Conservation (phyloP, 768 basidiomycete species). For the Candolleomyces eurysporus region DNA sequence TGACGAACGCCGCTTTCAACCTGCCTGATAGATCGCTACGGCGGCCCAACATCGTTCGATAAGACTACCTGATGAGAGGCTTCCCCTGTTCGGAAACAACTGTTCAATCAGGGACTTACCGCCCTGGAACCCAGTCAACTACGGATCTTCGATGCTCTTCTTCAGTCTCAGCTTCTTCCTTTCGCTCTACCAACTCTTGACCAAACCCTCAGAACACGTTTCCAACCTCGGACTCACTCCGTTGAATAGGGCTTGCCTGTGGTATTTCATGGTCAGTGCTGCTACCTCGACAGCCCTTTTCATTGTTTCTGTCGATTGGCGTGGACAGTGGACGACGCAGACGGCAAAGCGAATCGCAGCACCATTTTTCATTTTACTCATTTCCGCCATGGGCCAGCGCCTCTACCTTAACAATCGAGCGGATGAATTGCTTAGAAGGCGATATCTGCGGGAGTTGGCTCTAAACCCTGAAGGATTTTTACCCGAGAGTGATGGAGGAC, state of each 20-base stretch:
- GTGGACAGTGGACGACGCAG: neutral
- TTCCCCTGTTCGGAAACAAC: conserved; percentile 6
- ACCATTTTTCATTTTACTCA: conserved; percentile 5
- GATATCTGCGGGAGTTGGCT: neutral
- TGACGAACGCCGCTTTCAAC: neutral
- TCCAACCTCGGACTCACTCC: conserved; percentile 7
- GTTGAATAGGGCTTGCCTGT: conserved; percentile 6
- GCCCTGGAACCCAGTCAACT: conserved; percentile 5
- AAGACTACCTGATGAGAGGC: neutral
- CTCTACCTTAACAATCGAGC: conserved; percentile 9
- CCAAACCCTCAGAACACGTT: conserved; percentile 5
- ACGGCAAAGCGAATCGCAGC: neutral
- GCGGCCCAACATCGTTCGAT: neutral
- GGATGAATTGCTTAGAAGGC: neutral
- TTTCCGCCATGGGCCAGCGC: conserved; percentile 7
- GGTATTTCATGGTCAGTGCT: conserved; percentile 7
- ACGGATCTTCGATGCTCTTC: conserved; percentile 2
- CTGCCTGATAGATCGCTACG: conserved; percentile 3
- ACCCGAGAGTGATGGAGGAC: neutral
- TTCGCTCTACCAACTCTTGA: neutral
- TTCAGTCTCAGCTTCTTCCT: conserved; percentile 6
- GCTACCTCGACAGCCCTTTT: neutral
- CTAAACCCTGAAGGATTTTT: neutral
- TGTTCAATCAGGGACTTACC: neutral
- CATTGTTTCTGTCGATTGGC: neutral